Percentiles rank a stretch among this genome's conserved stretches.
phyloP scores from a whole-genome alignment of 2,329 filamentous ascomycete genomes.

The Aspergillus sp. region DNA sequence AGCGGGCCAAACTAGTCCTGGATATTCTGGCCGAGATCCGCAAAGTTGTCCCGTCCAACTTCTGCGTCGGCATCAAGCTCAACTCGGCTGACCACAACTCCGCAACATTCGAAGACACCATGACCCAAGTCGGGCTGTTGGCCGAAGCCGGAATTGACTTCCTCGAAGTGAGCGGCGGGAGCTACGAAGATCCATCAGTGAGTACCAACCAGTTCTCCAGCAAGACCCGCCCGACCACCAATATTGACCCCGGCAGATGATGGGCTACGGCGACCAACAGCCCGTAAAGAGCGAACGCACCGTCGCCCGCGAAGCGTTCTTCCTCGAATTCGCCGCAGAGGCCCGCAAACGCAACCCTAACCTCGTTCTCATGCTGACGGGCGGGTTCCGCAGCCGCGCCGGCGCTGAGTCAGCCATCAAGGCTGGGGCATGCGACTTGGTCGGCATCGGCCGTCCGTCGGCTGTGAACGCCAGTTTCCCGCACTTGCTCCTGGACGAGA shows the following conservation, averaged over 20 bases:
- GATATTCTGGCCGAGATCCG: conserved; percentile 37
- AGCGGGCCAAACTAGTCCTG: conserved; percentile 38
- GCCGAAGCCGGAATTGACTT: conserved; percentile 48
- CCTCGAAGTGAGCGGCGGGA: conserved; percentile 58
- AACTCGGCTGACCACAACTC: conserved; percentile 42
- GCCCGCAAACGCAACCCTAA: conserved; percentile 39
- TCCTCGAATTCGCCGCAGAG: conserved; percentile 54
- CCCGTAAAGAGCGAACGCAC: conserved; percentile 35
- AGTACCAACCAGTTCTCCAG: conserved; percentile 4
- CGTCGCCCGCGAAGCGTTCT: conserved; percentile 54
- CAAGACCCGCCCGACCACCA: too few species aligned
- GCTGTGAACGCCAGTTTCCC: conserved; percentile 37
- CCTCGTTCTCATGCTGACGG: conserved; percentile 49
- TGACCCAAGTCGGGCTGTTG: conserved; percentile 48
- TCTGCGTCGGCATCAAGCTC: conserved; percentile 42
- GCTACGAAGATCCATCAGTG: conserved; percentile 46
- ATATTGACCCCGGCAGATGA: conserved; percentile 20
- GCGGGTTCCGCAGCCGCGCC: conserved; percentile 49
- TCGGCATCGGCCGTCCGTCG: conserved; percentile 41
- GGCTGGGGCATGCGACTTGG: conserved; percentile 40
- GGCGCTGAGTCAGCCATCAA: conserved; percentile 43
- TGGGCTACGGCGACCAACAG: conserved; percentile 16
- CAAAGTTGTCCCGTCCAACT: conserved; percentile 32
- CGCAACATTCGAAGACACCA: conserved; percentile 38
- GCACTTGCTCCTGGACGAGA: conserved; percentile 21